Base-by-base conservation (phyloP, 2,329 filamentous ascomycete species). In the Clarireedia hainanense region DNA sequence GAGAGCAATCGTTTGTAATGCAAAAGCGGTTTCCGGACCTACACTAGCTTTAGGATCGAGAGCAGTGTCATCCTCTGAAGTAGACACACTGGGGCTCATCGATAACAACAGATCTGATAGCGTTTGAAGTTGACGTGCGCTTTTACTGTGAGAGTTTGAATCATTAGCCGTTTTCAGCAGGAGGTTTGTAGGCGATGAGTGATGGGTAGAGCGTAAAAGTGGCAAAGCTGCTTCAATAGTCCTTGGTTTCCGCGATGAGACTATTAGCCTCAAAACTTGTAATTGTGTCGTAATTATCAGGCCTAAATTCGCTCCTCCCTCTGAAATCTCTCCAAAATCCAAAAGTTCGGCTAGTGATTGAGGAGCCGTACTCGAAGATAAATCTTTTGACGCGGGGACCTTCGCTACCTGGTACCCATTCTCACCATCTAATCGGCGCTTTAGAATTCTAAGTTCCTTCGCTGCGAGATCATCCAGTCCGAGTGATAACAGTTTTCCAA, bases 361-460 rank as follows among this genome's bases (percentile, higher is more conserved):
- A 15, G 47, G 26, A 43, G 78, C 69, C 43, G 72, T 70, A 34
- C 71, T 70, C 45, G 68, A 68, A 2, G 69, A 57, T 40, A 72
- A 68, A 1, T 66, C 53, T 40, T 67, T 62, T 6, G 62, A 45
- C 6, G 68, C 50, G n/a, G 47, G 15, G 15, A 49, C 47, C 12
- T 20, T 24, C 47, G 50, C 61, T 70, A 71, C 46, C 61, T 17
- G 24, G n/a, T 52, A n/a, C 39, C 47, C 49, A 48, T 61, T 62
- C 52, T 57, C 73, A 75, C 39, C 62, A 47, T 86, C 81, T 45
- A 91, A 63, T 34, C 82, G 76, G 58, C 73, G 76, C 68, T 88
- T 90, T 61, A 91, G 68, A 10, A 84, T 72, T 42, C 80, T 75
- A 57, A 91, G 68, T 64, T 91, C 88, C 64, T 83, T 88, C 43